Base-by-base conservation (phyloP, 2,329 filamentous ascomycete species). In the Alternaria brassicae region DNA sequence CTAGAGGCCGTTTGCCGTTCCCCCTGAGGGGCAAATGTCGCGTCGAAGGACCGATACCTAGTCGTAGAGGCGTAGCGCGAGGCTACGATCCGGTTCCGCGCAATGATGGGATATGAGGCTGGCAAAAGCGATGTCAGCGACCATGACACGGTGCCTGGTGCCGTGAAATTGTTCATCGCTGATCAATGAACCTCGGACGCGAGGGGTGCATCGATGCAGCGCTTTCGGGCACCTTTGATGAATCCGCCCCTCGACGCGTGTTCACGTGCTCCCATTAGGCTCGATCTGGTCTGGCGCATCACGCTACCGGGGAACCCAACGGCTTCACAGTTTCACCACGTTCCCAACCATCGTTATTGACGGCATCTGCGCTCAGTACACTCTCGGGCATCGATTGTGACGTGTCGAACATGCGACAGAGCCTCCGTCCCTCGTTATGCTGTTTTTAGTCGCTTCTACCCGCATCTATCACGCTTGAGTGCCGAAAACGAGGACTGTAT, bases 11-110 rank as follows among this genome's bases (percentile, higher is more conserved):
- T 67, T 67, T 66, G 53, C 60, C 56, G 65, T 67, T 57, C 72
- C 67, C 67, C 71, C 71, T 74, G 69, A 62, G 67, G 60, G 56
- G 64, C 58, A 62, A 58, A 65, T 63, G 53, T 59, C 52, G 61
- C 52, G 54, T 61, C 51, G 60, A 63, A 65, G 61, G 64, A 32
- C 66, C 65, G 66, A 65, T 54, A 63, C 58, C 56, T 27, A 30
- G 28, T 23, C 37, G 12, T n/a, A 42, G 34, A 37, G 51, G 47
- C 58, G 25, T 53, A 47, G 50, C 45, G 47, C 50, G 47, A 58
- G 55, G 53, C 59, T 55, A 47, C 55, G n/a, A 57, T 62, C 67
- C 67, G 62, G 40, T 59, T 62, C 66, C 66, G 66, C 67, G 62
- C 51, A 13, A 37, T 30, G 48, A 62, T 48, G 49, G 57, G 45